These are phyloP conservation scores for Emmonsiellopsis sp. DNA, from an alignment of 2,329 filamentous ascomycete species.

Conservation along the genomic window DNA sequence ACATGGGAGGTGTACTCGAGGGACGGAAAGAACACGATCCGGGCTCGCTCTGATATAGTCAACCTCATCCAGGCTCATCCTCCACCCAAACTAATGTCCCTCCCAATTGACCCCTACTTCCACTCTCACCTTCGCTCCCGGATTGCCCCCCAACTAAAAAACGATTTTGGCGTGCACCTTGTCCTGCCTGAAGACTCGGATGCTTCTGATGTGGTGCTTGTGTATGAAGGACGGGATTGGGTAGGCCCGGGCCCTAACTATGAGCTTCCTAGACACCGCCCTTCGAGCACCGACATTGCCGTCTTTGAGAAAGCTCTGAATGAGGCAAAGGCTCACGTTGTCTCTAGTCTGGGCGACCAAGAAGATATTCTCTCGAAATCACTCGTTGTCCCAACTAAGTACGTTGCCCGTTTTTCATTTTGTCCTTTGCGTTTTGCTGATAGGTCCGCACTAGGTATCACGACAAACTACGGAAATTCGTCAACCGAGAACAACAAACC, in stretches of 20 bases:
- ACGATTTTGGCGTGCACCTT: slow-evolving; percentile 39
- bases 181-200: slow-evolving; percentile 39
- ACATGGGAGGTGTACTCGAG: slow-evolving; percentile 84
- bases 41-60: slow-evolving; percentile 41
- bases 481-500: slow-evolving; percentile 48
- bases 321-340: slow-evolving; percentile 50
- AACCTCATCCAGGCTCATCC: slow-evolving; percentile 42
- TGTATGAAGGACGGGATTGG: slow-evolving; percentile 37
- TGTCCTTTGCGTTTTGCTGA: neutral
- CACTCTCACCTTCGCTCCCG: slow-evolving; percentile 38
- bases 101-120: slow-evolving; percentile 42
- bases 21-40: slow-evolving; percentile 65
- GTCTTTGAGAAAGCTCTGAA: slow-evolving; percentile 50
- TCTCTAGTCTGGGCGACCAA: slow-evolving; percentile 45
- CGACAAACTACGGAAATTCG: slow-evolving; percentile 53
- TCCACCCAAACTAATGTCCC: slow-evolving; percentile 33
- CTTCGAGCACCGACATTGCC: slow-evolving; percentile 45
- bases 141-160: slow-evolving; percentile 29
- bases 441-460: slow-evolving; percentile 40
- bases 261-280: slow-evolving; percentile 47
- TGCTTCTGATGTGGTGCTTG: slow-evolving; percentile 36
- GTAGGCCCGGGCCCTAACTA: slow-evolving; percentile 38
- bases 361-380: slow-evolving; percentile 46
- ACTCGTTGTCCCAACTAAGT: slow-evolving; percentile 47
- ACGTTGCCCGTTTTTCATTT: slow-evolving; percentile 11